Evolutionary conservation across 106 monocot species (phyloP).

Genomic region (Ottelia alismoides): DNA sequence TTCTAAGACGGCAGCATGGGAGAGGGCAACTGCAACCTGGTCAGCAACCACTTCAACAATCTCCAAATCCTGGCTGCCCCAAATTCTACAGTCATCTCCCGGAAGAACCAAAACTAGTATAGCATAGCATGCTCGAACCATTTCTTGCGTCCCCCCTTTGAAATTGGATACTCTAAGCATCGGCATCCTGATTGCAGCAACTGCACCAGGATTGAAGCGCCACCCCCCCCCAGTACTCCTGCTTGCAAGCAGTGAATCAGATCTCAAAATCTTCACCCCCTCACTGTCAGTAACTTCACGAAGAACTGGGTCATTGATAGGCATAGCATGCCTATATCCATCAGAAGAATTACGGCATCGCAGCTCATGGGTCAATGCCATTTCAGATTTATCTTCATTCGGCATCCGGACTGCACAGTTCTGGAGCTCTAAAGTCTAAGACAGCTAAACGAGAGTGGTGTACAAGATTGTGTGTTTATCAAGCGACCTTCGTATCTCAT

Average conservation of each 20-base stretch:
- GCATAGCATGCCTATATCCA: background rate
- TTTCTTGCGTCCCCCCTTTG: conserved; percentile 56
- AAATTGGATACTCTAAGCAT: conserved; percentile 56
- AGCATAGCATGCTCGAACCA: conserved; percentile 44
- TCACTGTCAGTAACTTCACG: conserved; percentile 19
- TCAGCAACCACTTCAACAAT: conserved; percentile 62
- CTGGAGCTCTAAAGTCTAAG: conserved; percentile 38
- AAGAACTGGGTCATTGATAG: conserved; percentile 39
- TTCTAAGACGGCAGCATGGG: conserved; percentile 62
- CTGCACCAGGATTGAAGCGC: conserved; percentile 19
- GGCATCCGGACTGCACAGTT: conserved; percentile 88
- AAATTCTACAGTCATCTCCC: conserved; percentile 26
- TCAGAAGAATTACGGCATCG: conserved; percentile 9
- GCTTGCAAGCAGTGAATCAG: conserved; percentile 29
- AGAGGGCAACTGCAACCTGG: conserved; percentile 72
- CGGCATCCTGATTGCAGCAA: conserved; percentile 63
- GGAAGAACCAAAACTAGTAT: conserved; percentile 59
- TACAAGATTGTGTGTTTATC: conserved; percentile 59
- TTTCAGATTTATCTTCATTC: conserved; percentile 20
- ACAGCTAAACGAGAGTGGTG: conserved; percentile 66
- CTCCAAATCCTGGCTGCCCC: conserved; percentile 49
- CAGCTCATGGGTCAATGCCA: conserved; percentile 47
- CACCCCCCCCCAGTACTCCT: conserved; percentile 37
- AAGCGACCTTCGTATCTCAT: conserved; percentile 61
- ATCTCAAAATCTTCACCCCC: conserved; percentile 25